Evolutionary conservation across 2,329 filamentous ascomycete species (phyloP).

Genomic region (Curvularia eragrostidis): DNA sequence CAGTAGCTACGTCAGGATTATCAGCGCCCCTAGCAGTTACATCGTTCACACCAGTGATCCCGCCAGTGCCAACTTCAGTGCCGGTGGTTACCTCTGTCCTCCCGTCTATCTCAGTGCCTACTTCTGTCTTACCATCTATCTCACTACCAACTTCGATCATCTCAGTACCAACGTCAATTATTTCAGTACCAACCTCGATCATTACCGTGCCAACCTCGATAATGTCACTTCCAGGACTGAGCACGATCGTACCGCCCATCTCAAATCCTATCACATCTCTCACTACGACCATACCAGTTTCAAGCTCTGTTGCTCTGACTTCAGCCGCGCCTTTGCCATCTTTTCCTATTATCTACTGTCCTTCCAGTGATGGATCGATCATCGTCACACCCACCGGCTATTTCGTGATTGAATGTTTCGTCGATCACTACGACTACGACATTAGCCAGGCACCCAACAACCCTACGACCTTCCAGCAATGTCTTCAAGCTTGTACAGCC

Average conservation of each 20-base stretch:
- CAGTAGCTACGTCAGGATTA: background rate
- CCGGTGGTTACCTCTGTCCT: background rate
- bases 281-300: background rate
- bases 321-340: background rate
- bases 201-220: background rate
- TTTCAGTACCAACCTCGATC: background rate
- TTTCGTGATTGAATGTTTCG: constrained; percentile 23
- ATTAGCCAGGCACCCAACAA: constrained; percentile 7
- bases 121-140: background rate
- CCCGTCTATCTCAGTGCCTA: background rate
- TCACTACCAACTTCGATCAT: background rate
- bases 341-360: constrained; percentile 12
- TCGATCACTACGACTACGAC: constrained; percentile 15
- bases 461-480: constrained; percentile 8
- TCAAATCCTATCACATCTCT: background rate
- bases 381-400: constrained; percentile 13
- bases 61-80: background rate
- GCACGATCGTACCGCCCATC: background rate
- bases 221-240: background rate
- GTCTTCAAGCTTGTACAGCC: constrained; percentile 15
- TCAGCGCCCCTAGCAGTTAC: background rate
- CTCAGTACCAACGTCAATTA: background rate
- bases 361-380: constrained; percentile 12
- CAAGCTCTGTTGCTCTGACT: background rate
- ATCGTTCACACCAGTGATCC: background rate